These are phyloP conservation scores for Porcisia deanei DNA, from an alignment of 208 protist genomes.

Conservation along the genomic window DNA sequence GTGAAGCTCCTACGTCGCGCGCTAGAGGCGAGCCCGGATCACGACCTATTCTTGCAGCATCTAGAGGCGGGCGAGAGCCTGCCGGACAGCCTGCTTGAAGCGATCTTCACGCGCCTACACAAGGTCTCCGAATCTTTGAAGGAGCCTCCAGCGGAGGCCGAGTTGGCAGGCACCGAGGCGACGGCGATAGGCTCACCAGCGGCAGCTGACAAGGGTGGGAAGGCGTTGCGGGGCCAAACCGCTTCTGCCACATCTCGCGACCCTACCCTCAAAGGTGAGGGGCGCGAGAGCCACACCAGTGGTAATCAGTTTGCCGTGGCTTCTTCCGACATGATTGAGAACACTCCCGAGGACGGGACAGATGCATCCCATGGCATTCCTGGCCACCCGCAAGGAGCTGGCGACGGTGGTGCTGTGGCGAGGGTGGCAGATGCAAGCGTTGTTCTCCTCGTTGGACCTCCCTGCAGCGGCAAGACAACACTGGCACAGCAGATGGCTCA, in stretches of 20 bases:
- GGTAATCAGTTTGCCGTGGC: neutral
- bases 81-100: constrained; percentile 66
- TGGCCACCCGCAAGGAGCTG: neutral
- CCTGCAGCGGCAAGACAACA: constrained; percentile 75
- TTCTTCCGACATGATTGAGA: neutral
- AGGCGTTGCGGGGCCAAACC: neutral
- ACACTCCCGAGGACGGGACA: neutral
- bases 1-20: constrained; percentile 59
- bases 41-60: constrained; percentile 66
- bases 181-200: neutral
- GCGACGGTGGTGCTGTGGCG: neutral
- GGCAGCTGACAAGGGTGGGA: neutral
- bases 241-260: neutral
- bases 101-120: constrained; percentile 53
- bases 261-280: constrained; percentile 6
- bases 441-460: constrained; percentile 80
- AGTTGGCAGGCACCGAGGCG: constrained; percentile 1
- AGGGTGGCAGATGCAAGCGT: constrained; percentile 13
- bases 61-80: constrained; percentile 68
- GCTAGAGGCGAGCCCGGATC: constrained; percentile 25
- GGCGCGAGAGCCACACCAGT: constrained; percentile 15
- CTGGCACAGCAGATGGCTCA: constrained; percentile 46
- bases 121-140: constrained; percentile 14
- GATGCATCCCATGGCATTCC: neutral
- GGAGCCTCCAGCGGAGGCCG: constrained; percentile 8